phyloP scores from a whole-genome alignment of 345 rosid species.

The Noccaea caerulescens region DNA sequence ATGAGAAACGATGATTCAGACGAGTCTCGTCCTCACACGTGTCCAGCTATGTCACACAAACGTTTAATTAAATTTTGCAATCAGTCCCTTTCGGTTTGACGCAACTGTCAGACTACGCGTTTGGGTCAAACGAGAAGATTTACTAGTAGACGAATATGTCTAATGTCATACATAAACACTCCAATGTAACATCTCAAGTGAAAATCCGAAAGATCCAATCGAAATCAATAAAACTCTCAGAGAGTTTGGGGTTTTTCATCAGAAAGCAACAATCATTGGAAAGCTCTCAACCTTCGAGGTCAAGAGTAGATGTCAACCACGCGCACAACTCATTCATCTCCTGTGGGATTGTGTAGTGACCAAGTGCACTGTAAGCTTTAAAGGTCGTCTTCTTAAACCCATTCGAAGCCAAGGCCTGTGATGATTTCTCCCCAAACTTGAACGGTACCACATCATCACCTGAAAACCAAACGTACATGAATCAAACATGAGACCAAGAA shows the following conservation, averaged over 20 bases:
- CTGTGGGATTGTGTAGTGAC: conserved; percentile 86
- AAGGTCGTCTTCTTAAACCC: conserved; percentile 77
- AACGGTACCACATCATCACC: conserved; percentile 90
- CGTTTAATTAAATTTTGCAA: not conserved
- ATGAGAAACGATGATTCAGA: conserved; percentile 25
- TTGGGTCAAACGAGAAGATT: not conserved
- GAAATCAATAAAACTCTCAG: conserved; percentile 19
- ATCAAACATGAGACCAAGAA: conserved; percentile 13
- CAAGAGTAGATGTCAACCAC: conserved; percentile 74
- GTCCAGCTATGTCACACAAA: not conserved
- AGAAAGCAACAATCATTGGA: not conserved
- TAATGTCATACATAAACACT: conserved; percentile 7
- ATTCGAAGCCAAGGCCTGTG: conserved; percentile 53
- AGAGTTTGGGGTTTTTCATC: conserved; percentile 15
- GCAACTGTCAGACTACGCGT: not conserved
- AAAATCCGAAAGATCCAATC: conserved; percentile 8
- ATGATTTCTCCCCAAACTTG: conserved; percentile 91
- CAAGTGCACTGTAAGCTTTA: conserved; percentile 79
- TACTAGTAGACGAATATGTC: not conserved
- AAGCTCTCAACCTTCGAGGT: conserved; percentile 50
- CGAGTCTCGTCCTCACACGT: conserved; percentile 31
- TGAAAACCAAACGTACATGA: conserved; percentile 40
- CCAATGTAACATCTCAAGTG: conserved; percentile 16
- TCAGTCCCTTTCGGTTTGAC: conserved; percentile 1
- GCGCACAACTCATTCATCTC: conserved; percentile 85